Conservation (phyloP, 148 eudicot genomes). For the Rhododendron vialii region DNA sequence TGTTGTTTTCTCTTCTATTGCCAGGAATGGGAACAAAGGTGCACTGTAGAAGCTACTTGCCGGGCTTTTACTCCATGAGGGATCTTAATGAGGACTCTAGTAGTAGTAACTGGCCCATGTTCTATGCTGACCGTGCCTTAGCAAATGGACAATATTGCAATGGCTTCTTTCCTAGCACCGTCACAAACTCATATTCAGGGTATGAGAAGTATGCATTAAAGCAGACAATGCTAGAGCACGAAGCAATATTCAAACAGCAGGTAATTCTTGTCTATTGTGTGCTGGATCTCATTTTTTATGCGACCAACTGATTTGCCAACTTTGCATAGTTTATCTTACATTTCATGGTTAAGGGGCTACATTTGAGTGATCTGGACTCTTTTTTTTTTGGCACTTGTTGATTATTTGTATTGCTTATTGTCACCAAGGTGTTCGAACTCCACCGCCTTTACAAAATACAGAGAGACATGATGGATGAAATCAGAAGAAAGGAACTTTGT, state of each 20-base stretch:
- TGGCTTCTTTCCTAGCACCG: constrained; percentile 36
- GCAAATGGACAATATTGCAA: constrained; percentile 53
- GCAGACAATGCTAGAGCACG: constrained; percentile 87
- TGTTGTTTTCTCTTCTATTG: constrained; percentile 12
- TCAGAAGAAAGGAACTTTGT: constrained; percentile 45
- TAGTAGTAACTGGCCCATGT: constrained; percentile 61
- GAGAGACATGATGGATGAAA: constrained; percentile 81
- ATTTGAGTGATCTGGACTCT: not conserved
- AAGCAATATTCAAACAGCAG: constrained; percentile 74
- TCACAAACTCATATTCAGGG: constrained; percentile 39
- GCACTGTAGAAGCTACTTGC: constrained; percentile 54
- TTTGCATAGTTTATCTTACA: not conserved
- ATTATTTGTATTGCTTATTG: not conserved
- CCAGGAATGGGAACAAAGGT: constrained; percentile 91
- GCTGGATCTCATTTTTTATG: not conserved
- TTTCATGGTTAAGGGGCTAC: not conserved
- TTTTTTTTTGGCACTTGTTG: not conserved
- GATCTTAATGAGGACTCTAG: constrained; percentile 66
- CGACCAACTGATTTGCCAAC: not conserved
- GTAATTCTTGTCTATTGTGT: constrained; percentile 25
- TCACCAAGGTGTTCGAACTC: constrained; percentile 67
- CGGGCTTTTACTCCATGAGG: constrained; percentile 69
- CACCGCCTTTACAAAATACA: constrained; percentile 87
- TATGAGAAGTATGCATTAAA: constrained; percentile 54
- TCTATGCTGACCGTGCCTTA: constrained; percentile 49